Percentiles rank a stretch among this genome's conserved stretches.
These are phyloP conservation scores for Achlya hypogyna DNA, from an alignment of 352 stramenopile species.

Conservation along the genomic window DNA sequence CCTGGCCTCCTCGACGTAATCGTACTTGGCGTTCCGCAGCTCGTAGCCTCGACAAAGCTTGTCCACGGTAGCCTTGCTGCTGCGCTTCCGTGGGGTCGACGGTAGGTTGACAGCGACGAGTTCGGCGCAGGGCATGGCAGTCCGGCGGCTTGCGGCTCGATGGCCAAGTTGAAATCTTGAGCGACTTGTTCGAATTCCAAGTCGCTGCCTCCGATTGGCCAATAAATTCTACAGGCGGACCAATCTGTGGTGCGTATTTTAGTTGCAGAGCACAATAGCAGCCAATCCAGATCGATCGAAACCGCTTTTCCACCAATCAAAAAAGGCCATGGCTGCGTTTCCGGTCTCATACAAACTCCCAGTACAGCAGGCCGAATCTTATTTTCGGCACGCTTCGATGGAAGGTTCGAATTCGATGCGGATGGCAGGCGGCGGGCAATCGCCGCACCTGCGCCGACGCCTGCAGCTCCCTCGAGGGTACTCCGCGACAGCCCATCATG, in stretches of 20 bases:
- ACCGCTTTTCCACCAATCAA: too few species aligned
- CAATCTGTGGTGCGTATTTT: not conserved
- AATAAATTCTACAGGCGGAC: not conserved
- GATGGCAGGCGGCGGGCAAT: too few species aligned
- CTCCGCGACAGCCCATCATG: too few species aligned
- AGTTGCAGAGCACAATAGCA: not conserved
- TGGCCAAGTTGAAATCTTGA: not conserved
- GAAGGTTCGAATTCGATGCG: not conserved
- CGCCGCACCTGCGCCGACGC: too few species aligned
- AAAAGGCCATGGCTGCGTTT: too few species aligned
- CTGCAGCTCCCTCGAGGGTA: too few species aligned
- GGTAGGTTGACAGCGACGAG: not conserved
- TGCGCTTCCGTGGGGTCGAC: not conserved
- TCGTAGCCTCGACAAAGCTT: not conserved
- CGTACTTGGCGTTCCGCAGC: conserved; percentile 12
- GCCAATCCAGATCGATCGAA: too few species aligned
- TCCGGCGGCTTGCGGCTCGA: too few species aligned
- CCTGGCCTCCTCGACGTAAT: conserved; percentile 16
- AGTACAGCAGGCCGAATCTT: too few species aligned
- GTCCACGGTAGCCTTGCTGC: too few species aligned
- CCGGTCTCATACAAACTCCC: too few species aligned
- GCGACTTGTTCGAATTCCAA: not conserved
- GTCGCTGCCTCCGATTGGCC: not conserved
- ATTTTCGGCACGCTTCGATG: not conserved
- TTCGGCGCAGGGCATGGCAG: not conserved